A percentile compares a stretch with the other conserved stretches of the same genome.
These are phyloP conservation scores for Penicillium macrosclerotiorum DNA, from an alignment of 495 filamentous ascomycete genomes.

Conservation along the genomic window DNA sequence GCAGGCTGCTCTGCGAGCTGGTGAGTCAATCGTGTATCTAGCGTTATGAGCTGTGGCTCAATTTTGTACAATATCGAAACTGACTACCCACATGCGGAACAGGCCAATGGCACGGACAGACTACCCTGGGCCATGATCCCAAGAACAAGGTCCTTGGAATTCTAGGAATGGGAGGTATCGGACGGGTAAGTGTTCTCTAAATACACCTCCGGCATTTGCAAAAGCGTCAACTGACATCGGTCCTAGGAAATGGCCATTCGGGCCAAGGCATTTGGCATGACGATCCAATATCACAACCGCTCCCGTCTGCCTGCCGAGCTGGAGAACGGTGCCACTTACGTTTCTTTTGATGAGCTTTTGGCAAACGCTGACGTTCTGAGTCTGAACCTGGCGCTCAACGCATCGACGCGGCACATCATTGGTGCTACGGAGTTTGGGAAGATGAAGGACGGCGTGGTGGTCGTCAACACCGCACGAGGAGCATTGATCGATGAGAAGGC, in stretches of 20 bases:
- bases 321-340: constrained; percentile 61
- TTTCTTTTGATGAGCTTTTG: constrained; percentile 67
- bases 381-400: constrained; percentile 70
- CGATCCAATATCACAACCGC: constrained; percentile 71
- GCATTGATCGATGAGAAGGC: constrained; percentile 76
- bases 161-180: constrained; percentile 86
- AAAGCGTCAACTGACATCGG: background rate
- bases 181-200: constrained; percentile 43
- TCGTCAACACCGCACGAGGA: constrained; percentile 82
- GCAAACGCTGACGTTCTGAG: constrained; percentile 70
- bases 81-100: background rate
- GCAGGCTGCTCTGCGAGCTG: constrained; percentile 57
- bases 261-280: constrained; percentile 67
- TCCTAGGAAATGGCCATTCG: constrained; percentile 65
- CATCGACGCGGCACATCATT: constrained; percentile 67
- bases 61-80: background rate
- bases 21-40: constrained; percentile 38
- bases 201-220: background rate
- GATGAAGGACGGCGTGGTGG: constrained; percentile 75
- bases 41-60: background rate
- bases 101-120: constrained; percentile 51
- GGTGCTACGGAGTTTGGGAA: constrained; percentile 60
- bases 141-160: constrained; percentile 72
- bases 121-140: constrained; percentile 64
- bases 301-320: constrained; percentile 50